Evolutionary conservation across 192 early-diverging fungal genomes (phyloP), one percentile per base, ranked within the genome.

Genomic region (Podila minutissima): DNA sequence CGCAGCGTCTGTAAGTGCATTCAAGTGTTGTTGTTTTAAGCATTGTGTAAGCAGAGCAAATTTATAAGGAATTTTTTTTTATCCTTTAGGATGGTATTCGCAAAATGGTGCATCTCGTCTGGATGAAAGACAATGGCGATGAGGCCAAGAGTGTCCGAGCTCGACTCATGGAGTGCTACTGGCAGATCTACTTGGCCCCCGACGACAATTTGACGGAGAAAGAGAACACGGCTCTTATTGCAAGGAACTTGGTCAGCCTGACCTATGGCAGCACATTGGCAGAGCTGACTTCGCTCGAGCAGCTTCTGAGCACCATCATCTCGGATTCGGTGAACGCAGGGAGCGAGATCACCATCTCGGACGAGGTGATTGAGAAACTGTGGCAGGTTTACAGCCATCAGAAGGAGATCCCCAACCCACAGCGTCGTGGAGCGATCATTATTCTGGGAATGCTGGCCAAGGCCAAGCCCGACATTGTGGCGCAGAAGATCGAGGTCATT

Each of bases 61-160:
- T 17, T 46, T 46, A 15, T 46, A 46, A 46, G n/a, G n/a, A n/a
- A 13, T 46, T 26, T 29, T 37, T 12, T 55, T 22, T 13, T 58
- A 1, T 29, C 38, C 48, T 64, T 2, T 68, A 95, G 88, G 93
- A 92, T 29, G 98, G 97, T 38, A 92, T 98, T 62, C 88, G 92
- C 50, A 92, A 90, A 71, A 99, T 99, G 97, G 88, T 97, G 13
- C 97, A 99, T 79, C 93, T 99, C 57, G 93, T 99, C 24, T 99
- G 93, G 93, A 91, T 88, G 67, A 89, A 90, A 50, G 87, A 91
- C 29, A 91, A 86, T 35, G 86, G 84, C 51, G 93, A 94, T 76
- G 92, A 94, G 67, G 90, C 89, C 1, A 92, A 92, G 31, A 89
- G 92, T 37, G 87, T 93, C 19, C 90, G 91, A 11, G 85, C 90